These are phyloP conservation scores for Vicia faba DNA, from an alignment of 306 rosid species.

Conservation along the genomic window DNA sequence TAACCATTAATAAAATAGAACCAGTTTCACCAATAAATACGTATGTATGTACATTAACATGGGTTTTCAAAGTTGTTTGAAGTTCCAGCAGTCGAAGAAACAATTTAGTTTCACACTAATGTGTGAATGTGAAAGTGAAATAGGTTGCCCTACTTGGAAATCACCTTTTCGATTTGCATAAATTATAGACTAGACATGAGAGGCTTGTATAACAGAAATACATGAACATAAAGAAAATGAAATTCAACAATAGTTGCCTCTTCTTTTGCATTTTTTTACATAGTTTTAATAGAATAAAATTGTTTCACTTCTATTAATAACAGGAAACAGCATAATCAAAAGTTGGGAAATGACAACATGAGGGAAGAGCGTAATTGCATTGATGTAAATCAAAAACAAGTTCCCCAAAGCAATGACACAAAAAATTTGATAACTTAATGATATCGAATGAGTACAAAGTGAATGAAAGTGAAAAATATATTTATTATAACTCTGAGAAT, in stretches of 20 bases:
- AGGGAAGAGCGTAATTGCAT: constrained; percentile 60
- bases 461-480: no score
- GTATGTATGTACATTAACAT: background rate
- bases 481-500: no score
- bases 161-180: constrained; percentile 1
- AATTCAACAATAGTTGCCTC: constrained; percentile 22
- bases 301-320: constrained; percentile 24
- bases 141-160: constrained; percentile 4
- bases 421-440: no score
- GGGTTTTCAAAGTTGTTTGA: constrained; percentile 7
- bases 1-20: background rate
- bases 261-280: background rate
- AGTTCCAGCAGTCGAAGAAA: constrained; percentile 25
- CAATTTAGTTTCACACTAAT: background rate
- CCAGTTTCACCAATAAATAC: constrained; percentile 6
- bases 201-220: constrained; percentile 14
- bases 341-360: constrained; percentile 58
- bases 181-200: constrained; percentile 1
- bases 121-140: background rate
- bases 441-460: no score
- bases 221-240: constrained; percentile 27
- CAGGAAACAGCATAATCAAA: constrained; percentile 28
- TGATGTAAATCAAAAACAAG: constrained; percentile 72
- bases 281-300: background rate
- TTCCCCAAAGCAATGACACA: no score